phyloP scores from a whole-genome alignment of 768 basidiomycete species.

The Infundibulicybe gibba region DNA sequence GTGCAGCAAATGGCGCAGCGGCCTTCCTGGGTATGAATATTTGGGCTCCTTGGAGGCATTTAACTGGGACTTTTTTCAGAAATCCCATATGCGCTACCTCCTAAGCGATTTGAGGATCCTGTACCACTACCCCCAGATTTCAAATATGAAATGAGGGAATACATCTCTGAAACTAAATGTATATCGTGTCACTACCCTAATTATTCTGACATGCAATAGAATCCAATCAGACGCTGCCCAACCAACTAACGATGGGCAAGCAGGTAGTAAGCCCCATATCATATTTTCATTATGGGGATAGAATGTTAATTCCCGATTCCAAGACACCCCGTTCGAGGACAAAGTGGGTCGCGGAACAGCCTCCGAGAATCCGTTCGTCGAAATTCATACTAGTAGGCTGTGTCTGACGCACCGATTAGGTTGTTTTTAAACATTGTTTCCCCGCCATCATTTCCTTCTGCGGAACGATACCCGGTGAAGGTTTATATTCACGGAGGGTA shows the following conservation, averaged over 20 bases:
- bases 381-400: not conserved
- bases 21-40: conserved; percentile 56
- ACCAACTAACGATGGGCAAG: conserved; percentile 63
- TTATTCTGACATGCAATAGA: not conserved
- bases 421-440: conserved; percentile 63
- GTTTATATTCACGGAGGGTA: conserved; percentile 81
- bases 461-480: conserved; percentile 54
- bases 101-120: conserved; percentile 62
- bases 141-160: conserved; percentile 57
- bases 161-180: conserved; percentile 57
- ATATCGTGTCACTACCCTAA: conserved; percentile 2
- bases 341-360: conserved; percentile 66
- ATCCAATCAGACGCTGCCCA: conserved; percentile 49
- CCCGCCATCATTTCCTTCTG: conserved; percentile 48
- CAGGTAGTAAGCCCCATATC: conserved; percentile 39
- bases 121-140: conserved; percentile 48
- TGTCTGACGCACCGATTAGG: conserved; percentile 22
- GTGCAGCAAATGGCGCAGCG: conserved; percentile 56
- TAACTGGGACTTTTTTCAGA: conserved; percentile 34
- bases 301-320: not conserved
- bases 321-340: conserved; percentile 48
- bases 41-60: not conserved
- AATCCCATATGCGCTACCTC: conserved; percentile 69
- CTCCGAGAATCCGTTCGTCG: conserved; percentile 63
- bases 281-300: not conserved